Evolutionary conservation across 2,329 filamentous ascomycete species (phyloP).

Genomic region (Geoglossum cookeanum): DNA sequence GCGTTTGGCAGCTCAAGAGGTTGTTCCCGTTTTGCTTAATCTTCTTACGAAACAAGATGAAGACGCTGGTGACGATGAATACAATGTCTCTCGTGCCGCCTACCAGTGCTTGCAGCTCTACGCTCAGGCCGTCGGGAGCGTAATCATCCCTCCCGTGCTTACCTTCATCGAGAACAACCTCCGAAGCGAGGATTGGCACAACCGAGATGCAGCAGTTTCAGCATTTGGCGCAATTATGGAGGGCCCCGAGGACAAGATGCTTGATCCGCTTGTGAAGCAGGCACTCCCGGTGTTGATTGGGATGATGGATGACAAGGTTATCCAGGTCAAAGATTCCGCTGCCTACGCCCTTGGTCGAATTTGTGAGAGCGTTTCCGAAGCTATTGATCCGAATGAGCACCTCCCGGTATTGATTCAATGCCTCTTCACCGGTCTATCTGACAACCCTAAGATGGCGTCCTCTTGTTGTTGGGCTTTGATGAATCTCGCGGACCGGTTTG

Average conservation of each 20-base stretch:
- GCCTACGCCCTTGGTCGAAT: conserved; percentile 93
- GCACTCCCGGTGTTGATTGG: conserved; percentile 77
- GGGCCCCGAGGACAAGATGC: conserved; percentile 76
- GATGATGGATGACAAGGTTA: conserved; percentile 76
- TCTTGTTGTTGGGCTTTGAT: conserved; percentile 99
- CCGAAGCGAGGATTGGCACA: conserved; percentile 81
- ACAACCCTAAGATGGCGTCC: conserved; percentile 87
- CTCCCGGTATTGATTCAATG: conserved; percentile 71
- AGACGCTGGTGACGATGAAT: conserved; percentile 90
- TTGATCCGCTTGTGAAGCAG: conserved; percentile 91
- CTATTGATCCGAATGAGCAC: conserved; percentile 70
- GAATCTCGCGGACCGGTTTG: conserved; percentile 93
- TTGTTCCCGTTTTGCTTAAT: conserved; percentile 75
- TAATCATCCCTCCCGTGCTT: conserved; percentile 72
- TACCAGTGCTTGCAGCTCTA: conserved; percentile 96
- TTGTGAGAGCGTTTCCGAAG: conserved; percentile 78
- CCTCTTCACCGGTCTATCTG: conserved; percentile 75
- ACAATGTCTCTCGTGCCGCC: conserved; percentile 84
- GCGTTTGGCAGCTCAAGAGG: conserved; percentile 77
- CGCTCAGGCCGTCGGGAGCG: conserved; percentile 70
- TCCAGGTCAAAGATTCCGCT: conserved; percentile 89
- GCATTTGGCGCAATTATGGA: conserved; percentile 99
- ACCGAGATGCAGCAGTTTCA: conserved; percentile 85
- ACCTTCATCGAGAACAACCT: conserved; percentile 84
- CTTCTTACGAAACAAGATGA: conserved; percentile 95